These are phyloP conservation scores for Cryptosporidium meleagridis DNA, from an alignment of 169 alveolate species.

Conservation along the genomic window DNA sequence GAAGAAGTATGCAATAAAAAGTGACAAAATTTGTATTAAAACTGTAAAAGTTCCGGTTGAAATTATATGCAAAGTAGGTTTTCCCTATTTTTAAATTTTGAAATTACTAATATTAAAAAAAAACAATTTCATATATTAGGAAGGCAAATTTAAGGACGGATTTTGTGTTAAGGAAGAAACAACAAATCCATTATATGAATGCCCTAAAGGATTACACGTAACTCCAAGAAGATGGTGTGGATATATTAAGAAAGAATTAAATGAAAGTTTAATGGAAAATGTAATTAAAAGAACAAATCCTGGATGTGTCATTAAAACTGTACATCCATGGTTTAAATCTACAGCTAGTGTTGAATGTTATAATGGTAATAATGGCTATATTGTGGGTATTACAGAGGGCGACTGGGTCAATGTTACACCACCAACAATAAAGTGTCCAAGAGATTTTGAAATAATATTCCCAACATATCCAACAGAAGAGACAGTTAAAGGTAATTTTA, in stretches of 20 bases:
- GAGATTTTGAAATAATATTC: slow-evolving; percentile 21
- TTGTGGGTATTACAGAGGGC: slow-evolving; percentile 34
- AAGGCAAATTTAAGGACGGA: slow-evolving; percentile 42
- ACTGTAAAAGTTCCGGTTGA: slow-evolving; percentile 18
- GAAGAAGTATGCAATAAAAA: slow-evolving; percentile 58
- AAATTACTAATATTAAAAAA: too few species aligned
- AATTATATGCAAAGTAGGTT: slow-evolving; percentile 43
- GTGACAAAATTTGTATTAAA: slow-evolving; percentile 50
- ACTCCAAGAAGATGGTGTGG: slow-evolving; percentile 75
- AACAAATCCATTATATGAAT: slow-evolving; percentile 49
- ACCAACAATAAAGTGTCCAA: slow-evolving; percentile 53
- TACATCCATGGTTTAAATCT: slow-evolving; percentile 46
- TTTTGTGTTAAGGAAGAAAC: slow-evolving; percentile 53
- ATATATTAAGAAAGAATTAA: slow-evolving; percentile 20
- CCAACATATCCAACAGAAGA: slow-evolving; percentile 33
- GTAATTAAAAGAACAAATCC: slow-evolving; percentile 67
- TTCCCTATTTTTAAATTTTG: background rate
- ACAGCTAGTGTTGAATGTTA: slow-evolving; percentile 34
- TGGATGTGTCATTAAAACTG: slow-evolving; percentile 30
- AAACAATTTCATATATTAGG: background rate
- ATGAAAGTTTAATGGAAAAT: slow-evolving; percentile 39
- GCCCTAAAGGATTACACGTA: slow-evolving; percentile 30
- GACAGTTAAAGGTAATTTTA: background rate
- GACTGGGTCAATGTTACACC: slow-evolving; percentile 59
- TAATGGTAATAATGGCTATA: background rate